phyloP scores from a whole-genome alignment of 2,329 filamentous ascomycete genomes.

The Cladosporium sp. region DNA sequence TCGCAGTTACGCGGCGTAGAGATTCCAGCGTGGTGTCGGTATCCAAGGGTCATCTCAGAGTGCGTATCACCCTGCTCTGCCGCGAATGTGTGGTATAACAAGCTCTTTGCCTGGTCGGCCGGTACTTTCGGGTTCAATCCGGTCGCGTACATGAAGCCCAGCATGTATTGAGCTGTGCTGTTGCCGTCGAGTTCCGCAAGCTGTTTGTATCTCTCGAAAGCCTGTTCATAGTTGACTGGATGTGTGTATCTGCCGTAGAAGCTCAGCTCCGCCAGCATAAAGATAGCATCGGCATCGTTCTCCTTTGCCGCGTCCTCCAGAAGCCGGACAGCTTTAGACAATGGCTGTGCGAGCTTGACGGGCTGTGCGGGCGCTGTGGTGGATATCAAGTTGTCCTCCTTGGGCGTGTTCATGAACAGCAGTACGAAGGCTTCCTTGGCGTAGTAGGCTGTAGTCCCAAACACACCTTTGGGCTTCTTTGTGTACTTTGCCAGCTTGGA shows the following conservation, averaged over 20 bases:
- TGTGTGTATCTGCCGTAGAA: slow-evolving; percentile 94
- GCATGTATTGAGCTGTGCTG: slow-evolving; percentile 90
- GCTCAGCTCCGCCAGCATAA: slow-evolving; percentile 87
- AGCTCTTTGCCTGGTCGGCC: slow-evolving; percentile 83
- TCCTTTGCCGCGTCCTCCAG: slow-evolving; percentile 58
- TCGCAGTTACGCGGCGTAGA: slow-evolving; percentile 85
- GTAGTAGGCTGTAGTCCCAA: slow-evolving; percentile 61
- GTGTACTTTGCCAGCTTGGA: slow-evolving; percentile 43
- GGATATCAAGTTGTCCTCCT: slow-evolving; percentile 40
- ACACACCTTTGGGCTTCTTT: slow-evolving; percentile 57
- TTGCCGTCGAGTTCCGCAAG: slow-evolving; percentile 79
- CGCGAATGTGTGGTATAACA: slow-evolving; percentile 93
- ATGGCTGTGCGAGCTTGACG: slow-evolving; percentile 49
- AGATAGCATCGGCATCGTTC: slow-evolving; percentile 78
- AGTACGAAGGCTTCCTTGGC: slow-evolving; percentile 62
- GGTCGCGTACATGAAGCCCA: slow-evolving; percentile 93
- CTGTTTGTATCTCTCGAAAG: slow-evolving; percentile 78
- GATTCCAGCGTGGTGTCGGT: slow-evolving; percentile 81
- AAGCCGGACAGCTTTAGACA: slow-evolving; percentile 60
- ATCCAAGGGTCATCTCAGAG: slow-evolving; percentile 92
- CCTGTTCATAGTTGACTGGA: slow-evolving; percentile 74
- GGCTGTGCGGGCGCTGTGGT: slow-evolving; percentile 38
- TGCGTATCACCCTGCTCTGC: slow-evolving; percentile 78
- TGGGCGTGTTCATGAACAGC: slow-evolving; percentile 64
- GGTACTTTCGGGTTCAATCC: slow-evolving; percentile 80